A percentile compares a stretch with the other conserved stretches of the same genome.
phyloP scores from a whole-genome alignment of 2,329 filamentous ascomycete species.

The Ascosphaera apis region DNA sequence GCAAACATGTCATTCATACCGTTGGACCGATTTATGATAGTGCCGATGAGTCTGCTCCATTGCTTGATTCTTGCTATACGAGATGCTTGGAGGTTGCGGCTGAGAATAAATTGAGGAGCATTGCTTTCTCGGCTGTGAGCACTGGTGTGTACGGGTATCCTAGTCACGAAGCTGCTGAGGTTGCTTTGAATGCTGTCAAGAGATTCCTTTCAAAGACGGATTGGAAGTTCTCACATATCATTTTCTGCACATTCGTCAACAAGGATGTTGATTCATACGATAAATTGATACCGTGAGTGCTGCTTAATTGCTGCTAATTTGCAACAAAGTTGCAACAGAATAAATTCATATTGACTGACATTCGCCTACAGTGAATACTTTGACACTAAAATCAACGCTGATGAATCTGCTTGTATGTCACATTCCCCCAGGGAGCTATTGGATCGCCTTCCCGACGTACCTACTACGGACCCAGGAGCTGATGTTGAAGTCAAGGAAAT shows the following conservation, averaged over 20 bases:
- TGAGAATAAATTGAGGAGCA: slow-evolving; percentile 37
- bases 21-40: slow-evolving; percentile 58
- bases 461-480: slow-evolving; percentile 23
- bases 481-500: slow-evolving; percentile 3
- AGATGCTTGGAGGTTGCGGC: slow-evolving; percentile 51
- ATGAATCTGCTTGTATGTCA: slow-evolving; percentile 1
- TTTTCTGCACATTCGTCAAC: slow-evolving; percentile 64
- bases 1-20: slow-evolving; percentile 63
- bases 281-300: slow-evolving; percentile 45
- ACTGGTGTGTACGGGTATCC: slow-evolving; percentile 86
- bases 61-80: slow-evolving; percentile 43
- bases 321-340: background rate
- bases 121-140: slow-evolving; percentile 69
- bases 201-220: slow-evolving; percentile 25
- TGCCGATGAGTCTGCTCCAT: slow-evolving; percentile 12
- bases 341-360: background rate
- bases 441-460: slow-evolving; percentile 25
- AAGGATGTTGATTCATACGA: slow-evolving; percentile 61
- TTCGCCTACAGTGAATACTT: background rate
- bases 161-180: slow-evolving; percentile 43
- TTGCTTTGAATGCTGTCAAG: slow-evolving; percentile 40
- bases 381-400: background rate
- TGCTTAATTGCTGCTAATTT: background rate
- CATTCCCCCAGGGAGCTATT: slow-evolving; percentile 13
- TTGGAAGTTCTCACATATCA: slow-evolving; percentile 40